A percentile compares a stretch with the other conserved stretches of the same genome.
phyloP scores from a whole-genome alignment of 495 filamentous ascomycete species.

The Penicillium dipodomyicola region DNA sequence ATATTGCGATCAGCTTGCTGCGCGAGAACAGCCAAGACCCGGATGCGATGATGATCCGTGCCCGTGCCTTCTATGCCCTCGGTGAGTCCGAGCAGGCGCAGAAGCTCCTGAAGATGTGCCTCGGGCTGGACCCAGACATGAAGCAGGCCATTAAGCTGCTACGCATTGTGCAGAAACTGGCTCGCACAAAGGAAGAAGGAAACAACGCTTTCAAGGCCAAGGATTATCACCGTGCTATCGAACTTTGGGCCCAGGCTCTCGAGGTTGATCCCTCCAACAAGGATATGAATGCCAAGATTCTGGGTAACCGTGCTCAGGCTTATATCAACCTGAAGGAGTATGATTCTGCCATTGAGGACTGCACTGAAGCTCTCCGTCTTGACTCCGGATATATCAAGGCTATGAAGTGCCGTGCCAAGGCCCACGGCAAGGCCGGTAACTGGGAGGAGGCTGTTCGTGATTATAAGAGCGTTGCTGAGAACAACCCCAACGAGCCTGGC shows the following conservation, averaged over 20 bases:
- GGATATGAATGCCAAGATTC: conserved; percentile 88
- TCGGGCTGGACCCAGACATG: conserved; percentile 89
- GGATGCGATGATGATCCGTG: conserved; percentile 87
- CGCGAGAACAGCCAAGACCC: conserved; percentile 86
- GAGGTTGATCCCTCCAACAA: conserved; percentile 87
- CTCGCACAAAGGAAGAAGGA: conserved; percentile 89
- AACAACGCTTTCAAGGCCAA: conserved; percentile 86
- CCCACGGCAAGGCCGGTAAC: conserved; percentile 74
- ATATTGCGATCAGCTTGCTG: conserved; percentile 82
- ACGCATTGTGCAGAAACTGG: conserved; percentile 83
- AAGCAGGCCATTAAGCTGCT: conserved; percentile 80
- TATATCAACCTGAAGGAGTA: conserved; percentile 73
- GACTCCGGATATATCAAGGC: conserved; percentile 88
- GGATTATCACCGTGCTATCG: conserved; percentile 72
- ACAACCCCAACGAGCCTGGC: conserved; percentile 72
- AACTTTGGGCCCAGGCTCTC: conserved; percentile 79
- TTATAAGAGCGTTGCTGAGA: conserved; percentile 79
- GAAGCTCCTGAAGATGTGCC: conserved; percentile 86
- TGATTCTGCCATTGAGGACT: conserved; percentile 75
- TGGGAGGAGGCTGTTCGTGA: conserved; percentile 91
- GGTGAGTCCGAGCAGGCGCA: conserved; percentile 94
- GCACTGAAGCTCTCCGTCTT: conserved; percentile 77
- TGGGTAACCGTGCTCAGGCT: conserved; percentile 87
- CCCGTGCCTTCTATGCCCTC: conserved; percentile 80
- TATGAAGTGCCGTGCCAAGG: conserved; percentile 87